Percentiles rank a stretch among this genome's conserved stretches.
These are phyloP conservation scores for Lachnellula hyalina DNA, from an alignment of 2,329 filamentous ascomycete genomes.

Conservation along the genomic window DNA sequence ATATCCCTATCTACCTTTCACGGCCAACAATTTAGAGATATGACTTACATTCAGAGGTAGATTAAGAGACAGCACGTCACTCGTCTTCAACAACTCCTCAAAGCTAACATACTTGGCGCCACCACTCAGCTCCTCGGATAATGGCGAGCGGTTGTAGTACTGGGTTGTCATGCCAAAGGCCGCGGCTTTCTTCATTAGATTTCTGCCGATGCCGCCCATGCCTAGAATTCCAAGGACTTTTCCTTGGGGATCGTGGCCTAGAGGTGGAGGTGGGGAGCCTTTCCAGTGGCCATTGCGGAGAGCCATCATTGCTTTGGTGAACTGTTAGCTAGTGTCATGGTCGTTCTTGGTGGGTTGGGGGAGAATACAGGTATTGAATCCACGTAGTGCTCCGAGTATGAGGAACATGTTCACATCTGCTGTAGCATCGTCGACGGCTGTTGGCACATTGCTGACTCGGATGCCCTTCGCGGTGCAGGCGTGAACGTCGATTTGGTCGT, in stretches of 20 bases:
- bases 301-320: constrained; percentile 46
- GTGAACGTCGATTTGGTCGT: constrained; percentile 73
- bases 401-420: constrained; percentile 78
- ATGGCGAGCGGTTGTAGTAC: constrained; percentile 65
- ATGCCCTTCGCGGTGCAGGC: constrained; percentile 64
- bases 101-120: constrained; percentile 66
- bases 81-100: constrained; percentile 62
- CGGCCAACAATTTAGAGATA: not conserved
- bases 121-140: constrained; percentile 48
- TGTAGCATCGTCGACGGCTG: constrained; percentile 74
- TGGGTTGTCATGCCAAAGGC: constrained; percentile 71
- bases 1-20: not conserved
- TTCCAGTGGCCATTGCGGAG: constrained; percentile 66
- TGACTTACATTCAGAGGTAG: constrained; percentile 72
- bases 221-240: constrained; percentile 77
- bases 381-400: constrained; percentile 72
- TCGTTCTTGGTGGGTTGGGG: not conserved
- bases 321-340: not conserved
- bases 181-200: constrained; percentile 67
- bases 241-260: constrained; percentile 72
- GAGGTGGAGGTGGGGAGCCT: constrained; percentile 49
- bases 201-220: constrained; percentile 80
- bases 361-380: constrained; percentile 51
- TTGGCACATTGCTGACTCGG: constrained; percentile 75
- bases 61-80: constrained; percentile 76